Evolutionary conservation across 2,329 filamentous ascomycete species (phyloP).

Genomic region (Tolypocladium ovalisporum): DNA sequence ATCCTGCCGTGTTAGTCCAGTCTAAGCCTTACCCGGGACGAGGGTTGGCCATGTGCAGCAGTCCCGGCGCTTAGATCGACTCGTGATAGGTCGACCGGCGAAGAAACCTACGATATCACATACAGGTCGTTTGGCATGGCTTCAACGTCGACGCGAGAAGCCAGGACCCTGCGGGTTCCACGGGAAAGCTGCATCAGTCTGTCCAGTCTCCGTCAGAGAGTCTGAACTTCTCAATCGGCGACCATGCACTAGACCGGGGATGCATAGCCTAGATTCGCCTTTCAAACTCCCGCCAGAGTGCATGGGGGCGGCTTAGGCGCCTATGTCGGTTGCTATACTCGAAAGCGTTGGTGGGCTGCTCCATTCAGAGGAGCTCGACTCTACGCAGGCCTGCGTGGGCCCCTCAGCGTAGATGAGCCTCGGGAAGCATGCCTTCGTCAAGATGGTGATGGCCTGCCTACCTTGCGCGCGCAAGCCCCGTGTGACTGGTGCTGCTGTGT

Average conservation of each 20-base stretch:
- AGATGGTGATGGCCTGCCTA: neutral
- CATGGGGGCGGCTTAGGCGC: neutral
- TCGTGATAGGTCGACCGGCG: slow-evolving; percentile 13
- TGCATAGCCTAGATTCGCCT: neutral
- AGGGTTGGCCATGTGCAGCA: slow-evolving; percentile 14
- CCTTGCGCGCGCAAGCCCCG: neutral
- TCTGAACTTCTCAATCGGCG: neutral
- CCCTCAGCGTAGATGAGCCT: neutral
- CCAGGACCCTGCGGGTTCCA: neutral
- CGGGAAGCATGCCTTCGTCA: neutral
- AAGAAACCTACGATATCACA: slow-evolving; percentile 11
- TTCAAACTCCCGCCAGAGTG: neutral
- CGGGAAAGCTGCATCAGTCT: neutral
- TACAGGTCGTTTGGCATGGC: slow-evolving; percentile 4
- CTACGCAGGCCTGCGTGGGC: neutral
- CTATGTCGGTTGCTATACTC: neutral
- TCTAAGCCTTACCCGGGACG: slow-evolving; percentile 9
- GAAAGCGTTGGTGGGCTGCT: neutral
- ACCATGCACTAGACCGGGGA: neutral
- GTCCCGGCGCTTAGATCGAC: slow-evolving; percentile 17
- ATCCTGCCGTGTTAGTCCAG: neutral
- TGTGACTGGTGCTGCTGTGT: neutral
- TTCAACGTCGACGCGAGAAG: neutral
- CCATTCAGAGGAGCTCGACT: neutral
- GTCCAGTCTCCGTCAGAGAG: neutral